A percentile compares a stretch with the other conserved stretches of the same genome.
phyloP scores from a whole-genome alignment of 805 yeast species.

The Metschnikowia proteae region DNA sequence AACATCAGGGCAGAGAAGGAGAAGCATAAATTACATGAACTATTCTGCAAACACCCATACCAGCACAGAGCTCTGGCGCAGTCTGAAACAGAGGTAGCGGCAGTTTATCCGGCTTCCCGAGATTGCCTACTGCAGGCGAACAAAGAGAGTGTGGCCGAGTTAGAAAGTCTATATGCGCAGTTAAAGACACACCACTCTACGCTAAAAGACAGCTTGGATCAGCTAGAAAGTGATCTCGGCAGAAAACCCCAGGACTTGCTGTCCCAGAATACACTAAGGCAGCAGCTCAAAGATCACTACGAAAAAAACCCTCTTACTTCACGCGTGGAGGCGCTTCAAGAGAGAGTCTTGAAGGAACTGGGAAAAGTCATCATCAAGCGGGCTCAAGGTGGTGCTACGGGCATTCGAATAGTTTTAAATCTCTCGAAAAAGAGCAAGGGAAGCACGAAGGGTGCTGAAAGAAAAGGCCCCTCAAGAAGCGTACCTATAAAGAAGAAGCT shows the following conservation, averaged over 20 bases:
- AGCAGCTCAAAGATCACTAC: slow-evolving; percentile 34
- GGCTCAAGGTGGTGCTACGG: slow-evolving; percentile 10
- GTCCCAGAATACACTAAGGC: slow-evolving; percentile 20
- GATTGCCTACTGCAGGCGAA: slow-evolving; percentile 5
- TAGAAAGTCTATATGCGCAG: slow-evolving; percentile 25
- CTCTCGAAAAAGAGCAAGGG: slow-evolving; percentile 2
- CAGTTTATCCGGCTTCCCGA: slow-evolving; percentile 4
- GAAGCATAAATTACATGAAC: slow-evolving; percentile 18
- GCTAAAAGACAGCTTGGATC: slow-evolving; percentile 25
- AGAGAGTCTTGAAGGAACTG: slow-evolving; percentile 15
- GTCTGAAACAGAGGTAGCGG: background rate
- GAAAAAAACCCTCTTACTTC: slow-evolving; percentile 32
- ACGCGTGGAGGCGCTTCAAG: slow-evolving; percentile 37
- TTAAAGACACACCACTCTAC: slow-evolving; percentile 26
- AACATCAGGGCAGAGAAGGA: slow-evolving; percentile 27
- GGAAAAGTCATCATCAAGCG: slow-evolving; percentile 14
- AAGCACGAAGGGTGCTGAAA: background rate
- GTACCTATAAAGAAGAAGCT: background rate
- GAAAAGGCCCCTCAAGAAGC: background rate
- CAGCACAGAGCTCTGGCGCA: background rate
- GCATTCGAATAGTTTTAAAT: slow-evolving; percentile 16
- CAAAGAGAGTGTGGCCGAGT: slow-evolving; percentile 16
- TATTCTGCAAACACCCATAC: slow-evolving; percentile 11
- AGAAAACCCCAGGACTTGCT: slow-evolving; percentile 7
- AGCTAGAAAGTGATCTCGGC: slow-evolving; percentile 19